Conservation (phyloP, 2,329 filamentous ascomycete genomes). For the Bipolaris zeicola region DNA sequence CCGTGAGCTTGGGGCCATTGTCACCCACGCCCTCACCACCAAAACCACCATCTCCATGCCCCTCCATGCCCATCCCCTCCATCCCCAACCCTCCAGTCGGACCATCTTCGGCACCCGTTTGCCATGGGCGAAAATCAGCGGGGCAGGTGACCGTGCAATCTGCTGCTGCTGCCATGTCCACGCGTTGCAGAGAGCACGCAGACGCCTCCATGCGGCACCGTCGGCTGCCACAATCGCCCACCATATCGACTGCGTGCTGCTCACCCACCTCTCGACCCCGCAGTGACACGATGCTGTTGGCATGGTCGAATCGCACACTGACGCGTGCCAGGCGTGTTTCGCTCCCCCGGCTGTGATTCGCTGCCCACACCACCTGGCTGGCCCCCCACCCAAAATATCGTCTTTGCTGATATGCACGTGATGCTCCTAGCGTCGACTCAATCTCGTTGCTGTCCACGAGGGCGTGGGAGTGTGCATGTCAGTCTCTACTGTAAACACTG, state of each 20-base stretch:
- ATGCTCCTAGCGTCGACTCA: no score
- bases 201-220: not conserved
- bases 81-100: not conserved
- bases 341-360: constrained; percentile 21
- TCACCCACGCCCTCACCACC: not conserved
- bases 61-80: not conserved
- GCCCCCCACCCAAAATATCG: not conserved
- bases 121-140: constrained; percentile 1
- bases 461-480: no score
- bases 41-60: not conserved
- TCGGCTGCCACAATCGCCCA: not conserved
- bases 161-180: constrained; percentile 1
- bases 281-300: not conserved
- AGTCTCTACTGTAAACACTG: no score
- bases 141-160: not conserved
- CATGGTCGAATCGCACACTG: constrained; percentile 36
- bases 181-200: not conserved
- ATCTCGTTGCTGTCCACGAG: no score
- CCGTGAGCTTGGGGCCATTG: not conserved
- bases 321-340: constrained; percentile 43
- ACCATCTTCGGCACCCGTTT: constrained; percentile 3
- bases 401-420: no score
- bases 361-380: not conserved
- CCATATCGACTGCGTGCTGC: not conserved
- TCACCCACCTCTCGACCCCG: constrained; percentile 1